Base-by-base conservation (phyloP, 169 alveolate species). In the Plasmodium vinckei region DNA sequence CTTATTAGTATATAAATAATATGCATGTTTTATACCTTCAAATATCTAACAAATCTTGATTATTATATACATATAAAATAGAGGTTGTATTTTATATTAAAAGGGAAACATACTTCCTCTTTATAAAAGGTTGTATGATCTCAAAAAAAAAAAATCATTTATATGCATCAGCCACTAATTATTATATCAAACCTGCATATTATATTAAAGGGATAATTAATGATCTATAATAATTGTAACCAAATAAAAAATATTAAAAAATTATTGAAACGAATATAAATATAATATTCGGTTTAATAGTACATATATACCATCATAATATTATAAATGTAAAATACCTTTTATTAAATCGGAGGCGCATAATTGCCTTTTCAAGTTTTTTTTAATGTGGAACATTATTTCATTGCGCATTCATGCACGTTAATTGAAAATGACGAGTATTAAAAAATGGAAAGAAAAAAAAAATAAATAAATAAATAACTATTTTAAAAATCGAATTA, bases 401-500 rank as follows among this genome's bases (percentile, higher is more conserved):
- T 57, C 44, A n/a, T 39, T 57, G 72, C 73, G 68, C 88, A 44
- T 82, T 67, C 70, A 82, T 82, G 90, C 90, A 82, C 90, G 53
- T 60, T 39, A 47, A 57, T 9, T 59, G 57, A 42, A 67, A 82
- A 21, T 46, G 51, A 21, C 59, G 54, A 56, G 27, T 17, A 59
- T 44, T 23, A 57, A 57, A 69, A 47, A 73, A 73, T 49, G 9
- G 9, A 59, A 39, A 51, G 54, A 51, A 23, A 17, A 15, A 15
- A 21, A 70, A 25, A 27, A 46, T 57, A 70, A 7, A 59, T 42
- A 46, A 68, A 68, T 19, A 27, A 59, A 68, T 13, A 39, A 49
- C 13, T 15, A 57, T 57, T 68, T 17, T 68, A 33, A 33, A 33
- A 33, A 33, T 33, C 42, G 42, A 33, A 33, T 33, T 33, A 33